Evolutionary conservation across 2,329 filamentous ascomycete genomes (phyloP).

Genomic region (Aspergillus sp.): DNA sequence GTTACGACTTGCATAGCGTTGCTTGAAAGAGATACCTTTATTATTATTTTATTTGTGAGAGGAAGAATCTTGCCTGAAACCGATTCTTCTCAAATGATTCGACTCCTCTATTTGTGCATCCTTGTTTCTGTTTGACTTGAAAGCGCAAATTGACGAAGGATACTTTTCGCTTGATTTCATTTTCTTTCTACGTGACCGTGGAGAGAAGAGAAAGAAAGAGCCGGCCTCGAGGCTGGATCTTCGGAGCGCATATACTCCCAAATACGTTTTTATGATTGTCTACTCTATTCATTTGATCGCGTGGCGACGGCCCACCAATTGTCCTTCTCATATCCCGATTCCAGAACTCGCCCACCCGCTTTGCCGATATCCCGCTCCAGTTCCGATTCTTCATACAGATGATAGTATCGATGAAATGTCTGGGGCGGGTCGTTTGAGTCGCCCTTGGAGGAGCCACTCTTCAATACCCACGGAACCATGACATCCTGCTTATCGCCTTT

Average conservation of each 20-base stretch:
- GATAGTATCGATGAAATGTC: conserved; percentile 86
- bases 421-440: conserved; percentile 22
- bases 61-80: conserved; percentile 5
- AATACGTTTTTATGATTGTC: conserved; percentile 11
- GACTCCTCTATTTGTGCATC: conserved; percentile 5
- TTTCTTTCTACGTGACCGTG: conserved; percentile 5
- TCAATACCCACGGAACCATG: conserved; percentile 90
- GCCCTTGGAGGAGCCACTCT: conserved; percentile 21
- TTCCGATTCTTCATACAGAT: conserved; percentile 80
- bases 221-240: conserved; percentile 23
- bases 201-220: conserved; percentile 1
- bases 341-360: conserved; percentile 67
- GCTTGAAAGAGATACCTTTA: conserved; percentile 27
- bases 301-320: conserved; percentile 89
- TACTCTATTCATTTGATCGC: conserved; percentile 14
- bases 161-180: conserved; percentile 6
- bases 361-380: conserved; percentile 67
- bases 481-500: conserved; percentile 77
- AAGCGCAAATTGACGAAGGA: not conserved
- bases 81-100: conserved; percentile 12
- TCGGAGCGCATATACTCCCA: conserved; percentile 13
- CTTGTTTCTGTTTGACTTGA: conserved; percentile 5
- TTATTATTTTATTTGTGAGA: conserved; percentile 12
- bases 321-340: conserved; percentile 87
- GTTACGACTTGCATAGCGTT: conserved; percentile 35